phyloP scores from a whole-genome alignment of 768 basidiomycete species.

The Suillus subaureus region DNA sequence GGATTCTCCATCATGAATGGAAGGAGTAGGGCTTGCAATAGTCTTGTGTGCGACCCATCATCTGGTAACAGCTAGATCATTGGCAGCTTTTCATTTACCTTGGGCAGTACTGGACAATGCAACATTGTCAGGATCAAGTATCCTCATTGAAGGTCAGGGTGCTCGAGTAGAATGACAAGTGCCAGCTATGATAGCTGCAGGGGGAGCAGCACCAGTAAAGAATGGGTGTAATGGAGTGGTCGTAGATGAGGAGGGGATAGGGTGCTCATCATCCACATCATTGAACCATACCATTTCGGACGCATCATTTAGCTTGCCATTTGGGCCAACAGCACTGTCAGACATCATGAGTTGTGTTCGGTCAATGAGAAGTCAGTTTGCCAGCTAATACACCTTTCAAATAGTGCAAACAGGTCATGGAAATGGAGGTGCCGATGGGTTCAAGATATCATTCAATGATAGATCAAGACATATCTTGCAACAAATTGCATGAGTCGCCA shows the following conservation, averaged over 20 bases:
- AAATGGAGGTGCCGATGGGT: background rate
- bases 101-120: background rate
- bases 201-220: background rate
- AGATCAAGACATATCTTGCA: background rate
- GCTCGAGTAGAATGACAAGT: background rate
- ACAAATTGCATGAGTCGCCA: background rate
- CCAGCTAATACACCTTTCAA: background rate
- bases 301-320: background rate
- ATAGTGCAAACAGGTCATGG: background rate
- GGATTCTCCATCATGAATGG: background rate
- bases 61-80: background rate
- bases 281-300: slow-evolving; percentile 4
- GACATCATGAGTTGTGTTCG: background rate
- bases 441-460: too few species aligned
- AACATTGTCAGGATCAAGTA: background rate
- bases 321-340: background rate
- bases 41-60: background rate
- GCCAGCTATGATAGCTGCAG: background rate
- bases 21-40: background rate
- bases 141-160: background rate
- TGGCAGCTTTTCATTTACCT: background rate
- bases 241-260: background rate
- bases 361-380: background rate
- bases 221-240: background rate
- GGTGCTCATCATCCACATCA: background rate